Evolutionary conservation across 2,329 filamentous ascomycete genomes (phyloP).

Genomic region (Xylariaceae sp.): DNA sequence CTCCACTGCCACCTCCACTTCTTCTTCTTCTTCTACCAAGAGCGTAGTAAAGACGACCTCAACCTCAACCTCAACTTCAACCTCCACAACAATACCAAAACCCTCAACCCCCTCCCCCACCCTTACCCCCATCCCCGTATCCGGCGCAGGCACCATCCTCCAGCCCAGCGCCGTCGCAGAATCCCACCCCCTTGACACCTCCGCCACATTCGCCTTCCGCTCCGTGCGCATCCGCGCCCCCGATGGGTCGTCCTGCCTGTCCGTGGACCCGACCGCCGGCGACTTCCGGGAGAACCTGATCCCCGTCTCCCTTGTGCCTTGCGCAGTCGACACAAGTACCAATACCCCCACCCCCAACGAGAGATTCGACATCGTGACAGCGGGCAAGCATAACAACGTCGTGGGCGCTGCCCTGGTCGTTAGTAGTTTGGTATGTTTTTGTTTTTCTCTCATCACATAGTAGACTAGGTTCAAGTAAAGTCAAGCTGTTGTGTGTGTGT

Average conservation of each 20-base stretch:
- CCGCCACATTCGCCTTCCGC: constrained; percentile 41
- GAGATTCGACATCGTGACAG: constrained; percentile 47
- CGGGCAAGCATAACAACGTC: constrained; percentile 44
- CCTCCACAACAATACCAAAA: no score
- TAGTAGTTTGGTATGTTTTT: constrained; percentile 37
- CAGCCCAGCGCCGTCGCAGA: constrained; percentile 46
- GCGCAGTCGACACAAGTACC: no score
- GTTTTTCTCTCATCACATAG: not conserved
- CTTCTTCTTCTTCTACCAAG: constrained; percentile 3
- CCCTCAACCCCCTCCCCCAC: no score
- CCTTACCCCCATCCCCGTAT: constrained; percentile 41
- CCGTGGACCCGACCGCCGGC: constrained; percentile 45
- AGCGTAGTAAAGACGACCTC: no score
- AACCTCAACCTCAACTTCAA: no score
- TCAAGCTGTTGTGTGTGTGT: no score
- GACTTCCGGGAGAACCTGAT: constrained; percentile 52
- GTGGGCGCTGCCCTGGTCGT: constrained; percentile 39
- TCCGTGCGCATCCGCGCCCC: constrained; percentile 41
- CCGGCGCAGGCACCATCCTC: constrained; percentile 44
- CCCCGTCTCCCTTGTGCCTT: constrained; percentile 41
- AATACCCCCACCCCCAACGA: constrained; percentile 40
- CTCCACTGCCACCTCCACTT: constrained; percentile 2
- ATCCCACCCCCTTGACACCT: constrained; percentile 41
- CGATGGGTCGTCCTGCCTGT: constrained; percentile 47
- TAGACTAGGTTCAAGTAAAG: constrained; percentile 6